Conservation (phyloP, 768 basidiomycete genomes). For the Mycena chlorophos region DNA sequence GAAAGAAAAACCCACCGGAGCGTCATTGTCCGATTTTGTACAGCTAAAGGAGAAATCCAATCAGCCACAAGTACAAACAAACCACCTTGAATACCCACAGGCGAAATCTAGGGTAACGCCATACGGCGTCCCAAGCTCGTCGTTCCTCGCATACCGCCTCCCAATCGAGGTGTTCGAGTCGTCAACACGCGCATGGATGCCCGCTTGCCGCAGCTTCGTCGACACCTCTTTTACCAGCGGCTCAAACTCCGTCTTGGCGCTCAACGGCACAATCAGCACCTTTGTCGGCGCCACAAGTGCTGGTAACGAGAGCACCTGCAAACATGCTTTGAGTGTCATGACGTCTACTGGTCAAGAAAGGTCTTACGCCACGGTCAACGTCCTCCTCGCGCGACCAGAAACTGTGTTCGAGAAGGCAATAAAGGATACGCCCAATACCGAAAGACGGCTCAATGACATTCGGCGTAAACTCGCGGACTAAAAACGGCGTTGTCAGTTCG, state of each 20-base stretch:
- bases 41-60: slow-evolving; percentile 48
- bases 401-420: slow-evolving; percentile 90
- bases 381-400: slow-evolving; percentile 96
- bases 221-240: slow-evolving; percentile 88
- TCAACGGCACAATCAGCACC: slow-evolving; percentile 93
- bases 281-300: slow-evolving; percentile 92
- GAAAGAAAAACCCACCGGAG: slow-evolving; percentile 62
- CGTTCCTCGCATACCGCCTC: slow-evolving; percentile 95
- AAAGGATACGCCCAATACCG: slow-evolving; percentile 94
- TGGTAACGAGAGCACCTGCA: slow-evolving; percentile 86
- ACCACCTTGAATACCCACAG: slow-evolving; percentile 38
- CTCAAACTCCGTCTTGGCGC: slow-evolving; percentile 78
- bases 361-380: slow-evolving; percentile 79
- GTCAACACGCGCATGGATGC: slow-evolving; percentile 91
- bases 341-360: slow-evolving; percentile 10
- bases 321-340: not conserved
- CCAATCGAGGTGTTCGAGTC: slow-evolving; percentile 95
- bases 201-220: slow-evolving; percentile 80
- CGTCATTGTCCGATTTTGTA: slow-evolving; percentile 92
- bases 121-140: slow-evolving; percentile 97
- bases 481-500: slow-evolving; percentile 3
- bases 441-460: slow-evolving; percentile 99
- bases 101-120: slow-evolving; percentile 97
- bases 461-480: slow-evolving; percentile 93
- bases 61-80: slow-evolving; percentile 3